Evolutionary conservation across 2,329 filamentous ascomycete genomes (phyloP).

Genomic region (Exserohilum rostratum): DNA sequence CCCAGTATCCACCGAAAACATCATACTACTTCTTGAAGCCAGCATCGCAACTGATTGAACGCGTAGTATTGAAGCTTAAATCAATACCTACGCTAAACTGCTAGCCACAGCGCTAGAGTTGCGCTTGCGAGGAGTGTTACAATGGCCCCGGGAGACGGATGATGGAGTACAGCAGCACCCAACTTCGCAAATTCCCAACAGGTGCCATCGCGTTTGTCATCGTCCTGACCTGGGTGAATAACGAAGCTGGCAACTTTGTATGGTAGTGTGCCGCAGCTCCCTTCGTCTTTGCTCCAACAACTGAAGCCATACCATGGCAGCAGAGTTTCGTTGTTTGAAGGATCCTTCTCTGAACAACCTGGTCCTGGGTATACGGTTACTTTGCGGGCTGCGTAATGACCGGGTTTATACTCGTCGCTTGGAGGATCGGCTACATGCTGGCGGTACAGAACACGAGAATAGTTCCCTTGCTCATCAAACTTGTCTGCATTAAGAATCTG

Average conservation of each 20-base stretch:
- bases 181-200: neutral
- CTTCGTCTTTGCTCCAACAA: constrained; percentile 1
- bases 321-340: neutral
- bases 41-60: no score
- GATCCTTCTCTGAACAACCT: neutral
- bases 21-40: no score
- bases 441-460: constrained; percentile 1
- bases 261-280: neutral
- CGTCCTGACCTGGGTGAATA: neutral
- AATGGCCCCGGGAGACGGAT: neutral
- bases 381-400: neutral
- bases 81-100: no score
- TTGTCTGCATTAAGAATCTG: neutral
- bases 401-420: neutral
- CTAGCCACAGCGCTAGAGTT: neutral
- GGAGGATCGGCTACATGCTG: neutral
- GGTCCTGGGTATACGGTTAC: neutral
- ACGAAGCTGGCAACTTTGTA: neutral
- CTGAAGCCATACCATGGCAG: neutral
- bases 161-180: neutral
- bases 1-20: no score
- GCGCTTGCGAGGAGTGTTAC: neutral
- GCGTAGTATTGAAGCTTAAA: no score
- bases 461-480: neutral
- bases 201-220: neutral